Conservation (phyloP, 257 asterid genomes). For the Scutellaria galericulata region DNA sequence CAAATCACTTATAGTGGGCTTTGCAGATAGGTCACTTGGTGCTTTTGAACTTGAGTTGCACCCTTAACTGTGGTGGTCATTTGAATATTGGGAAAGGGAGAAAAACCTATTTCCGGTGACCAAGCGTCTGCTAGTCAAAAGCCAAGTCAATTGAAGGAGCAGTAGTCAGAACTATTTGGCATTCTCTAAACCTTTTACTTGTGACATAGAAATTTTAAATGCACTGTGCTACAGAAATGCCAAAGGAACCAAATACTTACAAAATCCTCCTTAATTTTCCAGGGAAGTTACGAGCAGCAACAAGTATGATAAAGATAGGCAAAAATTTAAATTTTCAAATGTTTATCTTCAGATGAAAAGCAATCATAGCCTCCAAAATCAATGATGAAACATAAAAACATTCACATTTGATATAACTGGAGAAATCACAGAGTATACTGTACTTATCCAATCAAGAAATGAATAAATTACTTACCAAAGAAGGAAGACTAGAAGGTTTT, state of each 20-base stretch:
- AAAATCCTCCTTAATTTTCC: background rate
- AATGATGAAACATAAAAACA: background rate
- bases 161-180: background rate
- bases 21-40: background rate
- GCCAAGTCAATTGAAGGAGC: background rate
- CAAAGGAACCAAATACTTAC: slow-evolving; percentile 23
- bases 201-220: background rate
- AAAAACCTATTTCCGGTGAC: background rate
- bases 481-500: slow-evolving; percentile 91
- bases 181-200: slow-evolving; percentile 8
- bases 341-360: background rate
- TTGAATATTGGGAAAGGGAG: background rate
- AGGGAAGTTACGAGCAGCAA: slow-evolving; percentile 12
- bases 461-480: slow-evolving; percentile 61
- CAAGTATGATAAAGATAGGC: background rate
- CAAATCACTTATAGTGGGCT: slow-evolving; percentile 1
- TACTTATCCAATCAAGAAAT: slow-evolving; percentile 15
- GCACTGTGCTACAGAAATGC: background rate
- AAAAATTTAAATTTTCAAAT: slow-evolving; percentile 7
- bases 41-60: background rate
- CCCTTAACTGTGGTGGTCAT: background rate
- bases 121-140: background rate
- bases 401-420: background rate
- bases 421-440: background rate
- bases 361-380: background rate